These are phyloP conservation scores for Bryum argenteum DNA, from an alignment of 225 moss, liverwort and hornwort species.

Conservation along the genomic window DNA sequence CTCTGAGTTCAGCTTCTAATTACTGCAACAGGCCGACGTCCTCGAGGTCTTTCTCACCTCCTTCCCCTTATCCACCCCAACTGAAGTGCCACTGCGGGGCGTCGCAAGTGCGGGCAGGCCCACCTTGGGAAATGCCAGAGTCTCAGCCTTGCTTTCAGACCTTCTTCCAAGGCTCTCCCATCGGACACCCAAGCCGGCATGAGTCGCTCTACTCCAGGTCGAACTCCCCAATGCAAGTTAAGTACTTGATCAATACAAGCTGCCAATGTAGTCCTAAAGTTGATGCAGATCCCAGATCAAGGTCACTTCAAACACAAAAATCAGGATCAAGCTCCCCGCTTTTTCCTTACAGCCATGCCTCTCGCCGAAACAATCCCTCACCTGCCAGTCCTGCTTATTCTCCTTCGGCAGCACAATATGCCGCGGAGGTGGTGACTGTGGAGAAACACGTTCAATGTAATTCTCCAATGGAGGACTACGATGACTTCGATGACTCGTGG, in stretches of 20 bases:
- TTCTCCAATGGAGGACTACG: constrained; percentile 1
- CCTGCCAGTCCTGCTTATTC: constrained; percentile 8
- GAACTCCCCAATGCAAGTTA: constrained; percentile 33
- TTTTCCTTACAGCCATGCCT: constrained; percentile 23
- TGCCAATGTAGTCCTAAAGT: constrained; percentile 42
- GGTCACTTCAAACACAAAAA: constrained; percentile 24
- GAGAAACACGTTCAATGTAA: constrained; percentile 31
- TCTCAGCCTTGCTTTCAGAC: constrained; percentile 41
- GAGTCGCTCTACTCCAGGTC: constrained; percentile 35
- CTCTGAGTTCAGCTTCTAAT: constrained; percentile 28
- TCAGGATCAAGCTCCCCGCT: constrained; percentile 33
- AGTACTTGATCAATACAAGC: constrained; percentile 28
- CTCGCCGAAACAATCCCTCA: constrained; percentile 19
- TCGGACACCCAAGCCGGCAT: constrained; percentile 33
- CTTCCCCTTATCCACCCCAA: constrained; percentile 28
- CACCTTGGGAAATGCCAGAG: constrained; percentile 34
- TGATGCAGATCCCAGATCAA: constrained; percentile 8
- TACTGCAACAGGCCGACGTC: constrained; percentile 27
- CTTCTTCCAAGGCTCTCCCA: constrained; percentile 39
- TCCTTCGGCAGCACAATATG: constrained; percentile 19
- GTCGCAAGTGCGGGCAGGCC: constrained; percentile 2
- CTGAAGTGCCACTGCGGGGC: constrained; percentile 26
- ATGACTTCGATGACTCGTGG: constrained; percentile 16
- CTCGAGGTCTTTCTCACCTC: constrained; percentile 40
- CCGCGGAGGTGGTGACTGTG: constrained; percentile 46